Percentiles rank a stretch among this genome's conserved stretches.
These are phyloP conservation scores for Aquilaria agallochum DNA, from an alignment of 441 rosid genomes.

Conservation along the genomic window DNA sequence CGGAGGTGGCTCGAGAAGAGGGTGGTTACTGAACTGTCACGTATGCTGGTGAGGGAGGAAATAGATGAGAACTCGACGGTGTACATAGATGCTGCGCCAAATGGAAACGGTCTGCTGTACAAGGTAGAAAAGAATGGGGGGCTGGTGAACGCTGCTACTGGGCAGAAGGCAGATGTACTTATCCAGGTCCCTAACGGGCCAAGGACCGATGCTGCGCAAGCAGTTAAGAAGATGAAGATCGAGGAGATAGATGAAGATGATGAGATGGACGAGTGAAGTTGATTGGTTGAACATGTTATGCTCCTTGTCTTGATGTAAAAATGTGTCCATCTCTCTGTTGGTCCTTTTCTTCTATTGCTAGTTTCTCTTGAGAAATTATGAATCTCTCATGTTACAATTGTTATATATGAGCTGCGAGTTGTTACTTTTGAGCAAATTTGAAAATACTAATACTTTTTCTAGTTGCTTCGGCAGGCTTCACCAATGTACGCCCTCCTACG, in stretches of 20 bases:
- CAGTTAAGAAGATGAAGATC: slow-evolving; percentile 83
- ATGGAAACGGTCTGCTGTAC: slow-evolving; percentile 41
- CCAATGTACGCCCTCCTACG: too few relatives aligned
- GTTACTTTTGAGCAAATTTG: too few relatives aligned
- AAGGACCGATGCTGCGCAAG: slow-evolving; percentile 60
- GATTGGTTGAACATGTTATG: neutral
- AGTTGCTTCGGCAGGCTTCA: too few relatives aligned
- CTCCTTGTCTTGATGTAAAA: neutral
- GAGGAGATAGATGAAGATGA: slow-evolving; percentile 71
- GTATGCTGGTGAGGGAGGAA: slow-evolving; percentile 71
- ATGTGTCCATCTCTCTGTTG: neutral
- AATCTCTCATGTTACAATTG: too few relatives aligned
- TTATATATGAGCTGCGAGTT: too few relatives aligned
- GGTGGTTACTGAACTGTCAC: slow-evolving; percentile 81
- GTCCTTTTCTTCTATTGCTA: too few relatives aligned
- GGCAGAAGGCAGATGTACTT: slow-evolving; percentile 63
- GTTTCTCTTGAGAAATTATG: too few relatives aligned
- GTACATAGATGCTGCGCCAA: slow-evolving; percentile 47
- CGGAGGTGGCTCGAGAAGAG: slow-evolving; percentile 90
- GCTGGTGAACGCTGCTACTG: slow-evolving; percentile 59
- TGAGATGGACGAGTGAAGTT: slow-evolving; percentile 38
- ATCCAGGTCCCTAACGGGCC: slow-evolving; percentile 47
- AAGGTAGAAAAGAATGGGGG: slow-evolving; percentile 77
- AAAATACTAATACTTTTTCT: too few relatives aligned
- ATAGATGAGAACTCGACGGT: slow-evolving; percentile 82